Evolutionary conservation across 495 filamentous ascomycete species (phyloP).

Genomic region (Saxophila tyrrhenica): DNA sequence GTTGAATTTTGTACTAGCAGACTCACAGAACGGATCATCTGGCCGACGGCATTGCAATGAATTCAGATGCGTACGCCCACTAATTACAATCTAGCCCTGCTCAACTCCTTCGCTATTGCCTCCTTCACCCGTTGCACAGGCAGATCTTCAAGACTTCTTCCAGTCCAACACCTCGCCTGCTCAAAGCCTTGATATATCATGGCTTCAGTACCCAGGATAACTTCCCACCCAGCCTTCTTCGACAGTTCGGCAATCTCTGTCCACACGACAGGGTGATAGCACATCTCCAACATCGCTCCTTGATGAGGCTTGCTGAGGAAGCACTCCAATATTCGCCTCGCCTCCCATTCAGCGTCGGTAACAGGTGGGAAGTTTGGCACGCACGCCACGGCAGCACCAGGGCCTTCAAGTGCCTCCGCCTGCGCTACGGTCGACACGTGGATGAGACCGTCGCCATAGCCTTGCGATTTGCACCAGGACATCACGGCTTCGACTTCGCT

Average conservation of each 20-base stretch:
- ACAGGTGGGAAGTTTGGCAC: conserved; percentile 60
- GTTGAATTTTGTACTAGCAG: no score
- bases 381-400: conserved; percentile 51
- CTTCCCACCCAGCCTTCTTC: conserved; percentile 50
- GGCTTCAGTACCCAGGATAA: conserved; percentile 58
- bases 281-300: conserved; percentile 68
- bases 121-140: conserved; percentile 44
- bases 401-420: conserved; percentile 43
- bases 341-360: conserved; percentile 44
- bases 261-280: conserved; percentile 59
- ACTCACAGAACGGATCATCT: no score
- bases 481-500: conserved; percentile 54
- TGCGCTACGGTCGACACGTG: conserved; percentile 45
- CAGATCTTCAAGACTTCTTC: conserved; percentile 23
- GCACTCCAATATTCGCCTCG: conserved; percentile 44
- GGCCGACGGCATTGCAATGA: no score
- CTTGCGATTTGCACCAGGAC: conserved; percentile 40
- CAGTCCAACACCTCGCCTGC: conserved; percentile 49
- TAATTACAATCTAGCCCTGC: not conserved
- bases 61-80: no score
- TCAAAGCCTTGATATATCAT: conserved; percentile 68
- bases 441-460: conserved; percentile 40
- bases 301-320: conserved; percentile 41
- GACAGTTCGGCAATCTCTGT: conserved; percentile 51
- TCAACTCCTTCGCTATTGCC: conserved; percentile 24